Base-by-base conservation (phyloP, 257 asterid species). In the Fraxinus quadrangulata region DNA sequence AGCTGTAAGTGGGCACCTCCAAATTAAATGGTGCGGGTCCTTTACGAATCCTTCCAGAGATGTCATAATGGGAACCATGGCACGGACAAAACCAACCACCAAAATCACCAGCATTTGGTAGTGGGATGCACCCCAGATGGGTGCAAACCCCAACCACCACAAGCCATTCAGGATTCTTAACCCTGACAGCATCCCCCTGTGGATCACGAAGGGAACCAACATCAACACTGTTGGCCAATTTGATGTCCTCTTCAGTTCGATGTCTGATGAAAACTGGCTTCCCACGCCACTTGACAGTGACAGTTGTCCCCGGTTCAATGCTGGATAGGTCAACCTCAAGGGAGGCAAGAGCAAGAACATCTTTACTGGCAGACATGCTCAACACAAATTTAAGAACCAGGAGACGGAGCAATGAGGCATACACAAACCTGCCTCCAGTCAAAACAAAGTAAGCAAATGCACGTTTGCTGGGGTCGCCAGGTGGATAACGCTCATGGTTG, bases 11-110 rank as follows among this genome's bases (percentile, higher is more conserved):
- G 28, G 98, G 98, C 65, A 94, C 97, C 86, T 90, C 98, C 83
- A 94, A 88, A 75, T 94, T 94, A 85, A 75, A 94, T 0, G 97
- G 98, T 5, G 97, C 98, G 17, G 98, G 98, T 24, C 97, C 97
- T 77, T 88, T 94, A 37, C 98, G 92, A 69, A 92, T 92, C 86
- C 98, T 90, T 80, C 98, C 98, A 51, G 98, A 94, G 73, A 94
- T 89, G 72, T 94, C 98, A 3, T 94, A 92, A 54, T 94, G 98
- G 14, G 97, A 94, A 9, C 97, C 97, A 70, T 94, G 98, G 89
- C 98, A 94, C 0, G 98, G 98, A 83, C 98, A 94, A 78, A 94
- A 94, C 98, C 98, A 94, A 42, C 98, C 98, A 70, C 98, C 97
- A 81, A 82, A 94, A 12, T 94, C 98, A 77, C 98, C 98, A 10